A percentile compares a stretch with the other conserved stretches of the same genome.
phyloP scores from a whole-genome alignment of 306 rosid species.

The Malus orientalis region DNA sequence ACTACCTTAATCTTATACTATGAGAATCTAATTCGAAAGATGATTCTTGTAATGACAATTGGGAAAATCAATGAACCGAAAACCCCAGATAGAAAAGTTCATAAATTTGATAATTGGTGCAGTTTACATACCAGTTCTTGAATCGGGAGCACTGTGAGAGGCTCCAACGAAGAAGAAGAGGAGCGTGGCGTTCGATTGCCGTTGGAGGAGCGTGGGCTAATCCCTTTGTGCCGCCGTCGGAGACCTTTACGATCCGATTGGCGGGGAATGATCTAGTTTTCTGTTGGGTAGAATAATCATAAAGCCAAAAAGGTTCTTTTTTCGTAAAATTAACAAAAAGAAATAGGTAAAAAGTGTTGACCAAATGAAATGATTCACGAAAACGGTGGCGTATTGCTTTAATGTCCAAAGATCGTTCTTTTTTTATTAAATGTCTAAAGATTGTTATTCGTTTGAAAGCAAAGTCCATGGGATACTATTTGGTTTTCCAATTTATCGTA shows the following conservation, averaged over 20 bases:
- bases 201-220: background rate
- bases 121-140: background rate
- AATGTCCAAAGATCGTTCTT: background rate
- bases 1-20: too few species aligned
- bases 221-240: background rate
- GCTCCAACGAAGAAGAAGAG: background rate
- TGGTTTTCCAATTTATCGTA: too few species aligned
- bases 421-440: background rate
- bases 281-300: background rate
- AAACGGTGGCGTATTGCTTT: background rate
- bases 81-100: background rate
- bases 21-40: background rate
- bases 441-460: too few species aligned
- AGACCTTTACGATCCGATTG: constrained; percentile 5
- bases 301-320: background rate
- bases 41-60: background rate
- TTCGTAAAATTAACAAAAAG: background rate
- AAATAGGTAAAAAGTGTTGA: background rate
- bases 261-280: constrained; percentile 9
- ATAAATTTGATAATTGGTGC: background rate
- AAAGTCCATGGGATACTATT: too few species aligned
- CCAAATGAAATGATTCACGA: background rate
- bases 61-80: background rate
- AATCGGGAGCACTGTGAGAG: background rate
- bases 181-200: too few species aligned